These are phyloP conservation scores for Lactarius indigo DNA, from an alignment of 768 basidiomycete species.

Conservation along the genomic window DNA sequence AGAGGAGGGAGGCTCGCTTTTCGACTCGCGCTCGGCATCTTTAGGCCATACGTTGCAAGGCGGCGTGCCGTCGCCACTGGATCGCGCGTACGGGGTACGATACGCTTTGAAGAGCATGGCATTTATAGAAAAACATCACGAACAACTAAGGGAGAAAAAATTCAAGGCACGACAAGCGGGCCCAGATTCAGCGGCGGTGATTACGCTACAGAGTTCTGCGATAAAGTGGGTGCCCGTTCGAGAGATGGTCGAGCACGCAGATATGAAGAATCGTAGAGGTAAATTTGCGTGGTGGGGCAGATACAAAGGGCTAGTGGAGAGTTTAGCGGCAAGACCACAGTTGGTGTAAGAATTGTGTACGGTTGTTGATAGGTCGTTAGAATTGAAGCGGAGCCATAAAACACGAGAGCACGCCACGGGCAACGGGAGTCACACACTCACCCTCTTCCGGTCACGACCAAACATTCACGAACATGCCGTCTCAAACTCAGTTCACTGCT, in stretches of 20 bases:
- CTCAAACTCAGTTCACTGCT: slow-evolving; percentile 19
- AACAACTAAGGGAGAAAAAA: slow-evolving; percentile 46
- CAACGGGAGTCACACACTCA: slow-evolving; percentile 2
- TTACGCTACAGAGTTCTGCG: slow-evolving; percentile 82
- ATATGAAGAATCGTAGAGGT: slow-evolving; percentile 86
- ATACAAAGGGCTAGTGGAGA: slow-evolving; percentile 67
- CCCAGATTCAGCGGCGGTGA: slow-evolving; percentile 76
- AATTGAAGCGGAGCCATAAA: slow-evolving; percentile 18
- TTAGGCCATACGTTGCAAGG: slow-evolving; percentile 97
- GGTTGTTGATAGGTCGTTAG: slow-evolving; percentile 1
- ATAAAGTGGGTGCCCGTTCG: slow-evolving; percentile 81
- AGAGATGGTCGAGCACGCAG: slow-evolving; percentile 82
- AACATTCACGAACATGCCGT: slow-evolving; percentile 19
- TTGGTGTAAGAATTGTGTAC: slow-evolving; percentile 34
- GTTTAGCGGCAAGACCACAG: slow-evolving; percentile 62
- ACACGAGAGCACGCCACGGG: slow-evolving; percentile 13
- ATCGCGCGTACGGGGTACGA: slow-evolving; percentile 87
- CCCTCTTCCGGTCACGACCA: slow-evolving; percentile 4
- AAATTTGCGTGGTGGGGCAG: slow-evolving; percentile 75
- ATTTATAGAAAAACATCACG: slow-evolving; percentile 85
- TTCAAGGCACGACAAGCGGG: slow-evolving; percentile 52
- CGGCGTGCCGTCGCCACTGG: slow-evolving; percentile 90
- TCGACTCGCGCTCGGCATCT: slow-evolving; percentile 93
- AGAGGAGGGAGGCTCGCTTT: slow-evolving; percentile 89
- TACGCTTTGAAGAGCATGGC: slow-evolving; percentile 90